These are phyloP conservation scores for Comarum palustre DNA, from an alignment of 306 rosid genomes.

Conservation along the genomic window DNA sequence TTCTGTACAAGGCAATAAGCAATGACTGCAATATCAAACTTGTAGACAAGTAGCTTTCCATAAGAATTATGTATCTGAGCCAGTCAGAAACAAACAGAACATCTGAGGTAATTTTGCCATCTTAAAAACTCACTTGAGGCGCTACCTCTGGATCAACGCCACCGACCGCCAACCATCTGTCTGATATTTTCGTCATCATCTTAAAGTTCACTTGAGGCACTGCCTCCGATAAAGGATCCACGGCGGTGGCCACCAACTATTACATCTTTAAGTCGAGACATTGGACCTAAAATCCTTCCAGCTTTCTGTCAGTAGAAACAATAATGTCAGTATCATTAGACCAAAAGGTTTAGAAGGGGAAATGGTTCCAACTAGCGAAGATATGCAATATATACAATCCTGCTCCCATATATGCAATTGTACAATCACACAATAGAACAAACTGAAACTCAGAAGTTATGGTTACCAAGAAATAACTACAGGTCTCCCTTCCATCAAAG, in stretches of 20 bases:
- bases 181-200: slow-evolving; percentile 61
- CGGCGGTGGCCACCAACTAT: slow-evolving; percentile 73
- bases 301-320: slow-evolving; percentile 41
- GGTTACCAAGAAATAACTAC: neutral
- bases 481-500: neutral
- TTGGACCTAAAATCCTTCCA: slow-evolving; percentile 62
- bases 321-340: slow-evolving; percentile 15
- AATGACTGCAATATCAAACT: neutral
- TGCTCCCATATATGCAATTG: neutral
- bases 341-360: neutral
- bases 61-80: neutral
- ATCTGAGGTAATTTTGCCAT: slow-evolving; percentile 43
- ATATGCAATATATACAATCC: neutral
- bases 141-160: slow-evolving; percentile 39
- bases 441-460: neutral
- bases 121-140: slow-evolving; percentile 46
- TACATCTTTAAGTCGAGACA: slow-evolving; percentile 74
- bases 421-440: neutral
- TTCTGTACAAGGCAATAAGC: slow-evolving; percentile 12
- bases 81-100: slow-evolving; percentile 6
- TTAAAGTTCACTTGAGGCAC: slow-evolving; percentile 48
- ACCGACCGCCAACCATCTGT: neutral
- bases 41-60: slow-evolving; percentile 15
- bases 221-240: slow-evolving; percentile 57
- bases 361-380: neutral